A percentile compares a stretch with the other conserved stretches of the same genome.
Conservation (phyloP, 106 monocot species). For the Allium fistulosum region DNA sequence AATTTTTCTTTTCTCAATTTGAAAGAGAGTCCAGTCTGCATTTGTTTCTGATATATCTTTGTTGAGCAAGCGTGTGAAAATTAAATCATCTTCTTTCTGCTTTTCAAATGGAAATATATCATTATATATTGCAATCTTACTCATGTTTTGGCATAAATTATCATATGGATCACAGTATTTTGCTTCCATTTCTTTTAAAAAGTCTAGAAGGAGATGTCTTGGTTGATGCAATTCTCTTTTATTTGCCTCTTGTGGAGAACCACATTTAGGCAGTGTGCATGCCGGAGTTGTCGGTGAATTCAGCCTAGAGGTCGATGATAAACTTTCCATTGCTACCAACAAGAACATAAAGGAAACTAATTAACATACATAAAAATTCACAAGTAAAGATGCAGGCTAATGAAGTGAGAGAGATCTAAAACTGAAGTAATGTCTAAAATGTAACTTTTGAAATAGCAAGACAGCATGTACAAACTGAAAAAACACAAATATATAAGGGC, state of each 20-base stretch:
- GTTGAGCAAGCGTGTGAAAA: not conserved
- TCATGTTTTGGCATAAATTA: not conserved
- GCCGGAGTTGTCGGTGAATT: not conserved
- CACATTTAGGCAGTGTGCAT: too few relatives aligned
- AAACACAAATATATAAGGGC: too few relatives aligned
- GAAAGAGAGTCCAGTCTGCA: constrained; percentile 3
- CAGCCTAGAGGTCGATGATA: constrained; percentile 1
- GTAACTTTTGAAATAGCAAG: too few relatives aligned
- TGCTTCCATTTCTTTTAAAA: constrained; percentile 6
- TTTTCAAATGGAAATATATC: not conserved
- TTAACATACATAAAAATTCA: not conserved
- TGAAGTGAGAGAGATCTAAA: too few relatives aligned
- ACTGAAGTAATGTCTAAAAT: too few relatives aligned
- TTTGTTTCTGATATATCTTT: constrained; percentile 1
- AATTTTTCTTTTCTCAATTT: constrained; percentile 3
- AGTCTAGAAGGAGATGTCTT: constrained; percentile 13
- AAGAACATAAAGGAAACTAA: constrained; percentile 1
- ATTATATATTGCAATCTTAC: not conserved
- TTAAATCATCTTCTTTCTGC: not conserved
- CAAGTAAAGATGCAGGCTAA: too few relatives aligned
- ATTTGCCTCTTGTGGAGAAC: not conserved
- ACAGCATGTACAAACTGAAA: too few relatives aligned
- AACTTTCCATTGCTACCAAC: constrained; percentile 4
- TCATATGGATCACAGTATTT: not conserved
- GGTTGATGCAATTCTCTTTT: not conserved